Conservation (phyloP, 345 rosid species). For the Xanthoceras sorbifolium region DNA sequence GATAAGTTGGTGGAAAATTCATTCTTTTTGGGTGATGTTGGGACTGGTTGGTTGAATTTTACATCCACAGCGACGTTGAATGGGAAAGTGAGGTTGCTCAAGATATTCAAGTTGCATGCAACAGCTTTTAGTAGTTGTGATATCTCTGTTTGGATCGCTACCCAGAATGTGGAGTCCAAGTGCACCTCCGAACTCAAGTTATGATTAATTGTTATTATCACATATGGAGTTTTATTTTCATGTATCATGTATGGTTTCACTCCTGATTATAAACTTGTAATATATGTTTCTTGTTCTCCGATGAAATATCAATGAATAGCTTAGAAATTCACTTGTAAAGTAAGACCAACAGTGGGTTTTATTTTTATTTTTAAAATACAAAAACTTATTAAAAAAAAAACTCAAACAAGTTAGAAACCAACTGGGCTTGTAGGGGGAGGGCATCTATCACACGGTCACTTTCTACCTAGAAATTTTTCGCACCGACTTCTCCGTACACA, state of each 20-base stretch:
- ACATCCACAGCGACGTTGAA: conserved; percentile 35
- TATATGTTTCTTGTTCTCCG: too few relatives aligned
- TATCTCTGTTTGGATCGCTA: conserved; percentile 24
- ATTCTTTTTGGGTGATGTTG: conserved; percentile 31
- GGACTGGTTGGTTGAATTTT: conserved; percentile 35
- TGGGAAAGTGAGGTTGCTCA: conserved; percentile 33
- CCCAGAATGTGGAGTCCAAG: conserved; percentile 11
- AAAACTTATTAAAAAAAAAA: too few relatives aligned
- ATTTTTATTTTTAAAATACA: not conserved
- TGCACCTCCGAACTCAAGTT: conserved; percentile 37
- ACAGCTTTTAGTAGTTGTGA: conserved; percentile 25
- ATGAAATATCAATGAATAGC: not conserved
- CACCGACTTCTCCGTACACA: too few relatives aligned
- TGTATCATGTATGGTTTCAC: not conserved
- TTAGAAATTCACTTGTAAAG: not conserved
- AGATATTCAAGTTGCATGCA: conserved; percentile 38
- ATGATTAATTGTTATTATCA: not conserved
- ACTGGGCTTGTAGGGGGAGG: not conserved
- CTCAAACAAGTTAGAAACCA: not conserved
- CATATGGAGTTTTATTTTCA: not conserved
- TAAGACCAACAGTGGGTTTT: not conserved
- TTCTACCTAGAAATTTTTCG: too few relatives aligned
- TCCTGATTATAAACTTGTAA: too few relatives aligned
- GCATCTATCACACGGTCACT: too few relatives aligned
- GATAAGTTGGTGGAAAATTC: conserved; percentile 29